Base-by-base conservation (phyloP, 1,139 yeast genomes). In the Pichia sp. region DNA sequence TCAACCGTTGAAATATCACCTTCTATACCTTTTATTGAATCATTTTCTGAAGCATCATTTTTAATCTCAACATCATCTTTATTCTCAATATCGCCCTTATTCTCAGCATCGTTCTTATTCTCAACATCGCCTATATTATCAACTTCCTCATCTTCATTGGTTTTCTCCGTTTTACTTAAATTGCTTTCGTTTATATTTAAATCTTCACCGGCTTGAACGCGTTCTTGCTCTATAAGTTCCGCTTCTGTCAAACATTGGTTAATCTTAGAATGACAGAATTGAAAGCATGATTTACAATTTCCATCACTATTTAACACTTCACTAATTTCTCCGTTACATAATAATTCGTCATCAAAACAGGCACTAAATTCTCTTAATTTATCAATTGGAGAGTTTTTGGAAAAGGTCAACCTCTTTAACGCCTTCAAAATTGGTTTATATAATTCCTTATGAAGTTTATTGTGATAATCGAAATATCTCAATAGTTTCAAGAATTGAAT, bases 401-500 rank as follows among this genome's bases (percentile, higher is more conserved):
- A 70, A 44, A 78, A 64, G 47, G 67, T 64, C 28, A 87, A 70
- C 59, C 81, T 81, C 38, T 74, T 70, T 48, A 87, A 69, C 50
- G 77, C 76, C 25, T 72, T 70, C 19, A 86, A 67, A 9, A 87
- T 73, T 19, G 83, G 74, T 57, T 81, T 83, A 56, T 80, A 79
- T 42, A 79, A 76, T 14, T 68, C 73, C 59, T 77, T 83, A 30
- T 55, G 53, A 5, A 41, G 33, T 10, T 50, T 45, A 28, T 51
- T 49, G 19, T 43, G 33, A 22, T 49, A 47, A 34, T 56, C 57
- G 25, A 48, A 55, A 13, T 52, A 50, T 36, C 77, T 75, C 45
- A 79, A 69, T 5, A 74, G 74, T 46, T 75, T 76, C 48, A 87
- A 63, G 36, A 87, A 69, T 44, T 81, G 83, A 39, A 76, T 68